Evolutionary conservation across 2,329 filamentous ascomycete species (phyloP), one percentile per base, ranked within the genome.

Genomic region (Diatrype stigma): DNA sequence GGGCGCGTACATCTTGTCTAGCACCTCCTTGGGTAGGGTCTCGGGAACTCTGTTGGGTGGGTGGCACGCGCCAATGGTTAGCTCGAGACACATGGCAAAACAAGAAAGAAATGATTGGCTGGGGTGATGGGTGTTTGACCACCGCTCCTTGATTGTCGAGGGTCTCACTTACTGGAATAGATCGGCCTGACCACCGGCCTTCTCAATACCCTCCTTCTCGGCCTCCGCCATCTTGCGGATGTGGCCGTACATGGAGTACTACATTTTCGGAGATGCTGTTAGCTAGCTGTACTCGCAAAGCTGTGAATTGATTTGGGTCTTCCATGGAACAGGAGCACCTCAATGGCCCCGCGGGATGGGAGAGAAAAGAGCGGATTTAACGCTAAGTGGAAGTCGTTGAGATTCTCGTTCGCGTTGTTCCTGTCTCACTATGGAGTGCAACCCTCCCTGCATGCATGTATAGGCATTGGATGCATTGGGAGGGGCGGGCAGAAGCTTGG

Each of bases 171-270:
- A 87, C 85, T 96, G 91, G 82, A 78, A 96, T 67, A 97, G 69
- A 65, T 93, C 88, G 72, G 78, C 90, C 42, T 78, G 75, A 58
- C 92, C 92, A 58, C 94, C 94, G 57, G 90, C 91, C 66, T 86
- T 84, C 75, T 92, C 86, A 66, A 96, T 89, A 68, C 94, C 94
- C 66, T 81, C 84, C 80, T 92, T 89, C 79, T 97, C 92, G 57
- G 91, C 90, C 71, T 94, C 85, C 65, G 93, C 94, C 63, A 96
- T 72, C 68, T 85, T 75, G 73, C 80, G 76, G 73, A 96, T 87
- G 76, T 96, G 92, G 74, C 94, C 93, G 75, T 94, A 96, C 82
- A 91, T 89, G 60, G 90, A 95, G 78, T 96, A 96, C 89, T 94
- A 55, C 32, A 50, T 37, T 37, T 37, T 17, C 30, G 7, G 32